Percentiles rank a stretch among this genome's conserved stretches.
Conservation (phyloP, 225 moss, liverwort and hornwort species). For the Physcomitrellopsis africana region DNA sequence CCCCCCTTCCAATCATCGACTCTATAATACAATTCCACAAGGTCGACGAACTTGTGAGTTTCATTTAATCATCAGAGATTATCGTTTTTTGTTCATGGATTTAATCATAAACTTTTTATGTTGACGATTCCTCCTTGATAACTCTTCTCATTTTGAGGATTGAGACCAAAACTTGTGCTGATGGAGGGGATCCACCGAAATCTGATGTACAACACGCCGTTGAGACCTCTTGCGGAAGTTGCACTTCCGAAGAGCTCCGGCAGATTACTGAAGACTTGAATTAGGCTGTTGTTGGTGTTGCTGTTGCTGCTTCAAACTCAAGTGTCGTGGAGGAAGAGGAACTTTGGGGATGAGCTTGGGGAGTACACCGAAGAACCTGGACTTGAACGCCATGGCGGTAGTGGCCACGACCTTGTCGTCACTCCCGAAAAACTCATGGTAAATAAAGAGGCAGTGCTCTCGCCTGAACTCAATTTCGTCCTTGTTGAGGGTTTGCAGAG, state of each 20-base stretch:
- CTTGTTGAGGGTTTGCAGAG: constrained; percentile 37
- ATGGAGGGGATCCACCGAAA: too few relatives aligned
- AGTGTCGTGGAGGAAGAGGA: constrained; percentile 39
- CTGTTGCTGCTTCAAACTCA: constrained; percentile 34
- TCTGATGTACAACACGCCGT: too few relatives aligned
- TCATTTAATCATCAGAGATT: background rate
- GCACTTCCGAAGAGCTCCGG: constrained; percentile 21
- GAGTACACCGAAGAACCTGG: constrained; percentile 58
- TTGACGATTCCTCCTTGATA: too few relatives aligned
- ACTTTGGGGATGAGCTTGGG: constrained; percentile 48
- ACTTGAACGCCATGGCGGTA: constrained; percentile 48
- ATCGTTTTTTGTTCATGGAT: too few relatives aligned
- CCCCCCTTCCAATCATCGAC: background rate
- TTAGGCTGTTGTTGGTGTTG: background rate
- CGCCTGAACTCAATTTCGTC: constrained; percentile 47
- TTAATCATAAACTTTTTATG: too few relatives aligned
- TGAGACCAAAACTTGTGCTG: too few relatives aligned
- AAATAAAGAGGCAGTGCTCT: constrained; percentile 48
- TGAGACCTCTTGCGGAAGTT: constrained; percentile 11
- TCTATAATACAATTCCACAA: constrained; percentile 23
- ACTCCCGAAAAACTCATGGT: constrained; percentile 39
- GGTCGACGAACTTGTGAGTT: background rate
- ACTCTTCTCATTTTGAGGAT: too few relatives aligned
- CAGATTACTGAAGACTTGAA: background rate
- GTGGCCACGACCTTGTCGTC: constrained; percentile 55